Evolutionary conservation across 345 rosid species (phyloP), one percentile per base, ranked within the genome.

Genomic region (Acer negundo): DNA sequence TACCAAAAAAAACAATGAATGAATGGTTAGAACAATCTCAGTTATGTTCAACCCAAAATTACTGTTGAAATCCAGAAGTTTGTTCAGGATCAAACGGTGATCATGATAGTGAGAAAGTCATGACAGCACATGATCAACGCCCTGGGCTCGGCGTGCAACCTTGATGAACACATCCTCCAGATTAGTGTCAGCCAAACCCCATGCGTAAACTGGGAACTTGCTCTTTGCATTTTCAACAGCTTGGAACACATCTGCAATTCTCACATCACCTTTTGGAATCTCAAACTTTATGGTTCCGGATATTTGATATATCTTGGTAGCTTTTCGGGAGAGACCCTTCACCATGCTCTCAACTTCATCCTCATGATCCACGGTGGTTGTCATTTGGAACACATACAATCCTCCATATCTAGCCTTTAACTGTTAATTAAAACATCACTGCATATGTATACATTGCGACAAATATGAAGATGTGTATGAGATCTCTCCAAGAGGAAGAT

Each of bases 91-190:
- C 46, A 28, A 16, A 26, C 6, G 24, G 26, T 51, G 44, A 49
- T 26, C 56, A 24, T 49, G 17, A 35, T 35, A 35, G 46, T 26
- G 10, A 22, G 47, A 75, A 20, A 44, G 76, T 88, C 87, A 91
- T 9, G 90, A 87, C 62, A 89, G 77, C 31, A 83, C 87, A 63
- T 86, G 12, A 46, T 84, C 75, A 87, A 84, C 24, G 85, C 87
- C 77, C 11, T 88, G 88, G 0, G 90, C 83, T 0, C 72, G 76
- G 8, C 82, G 84, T 13, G 97, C 97, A 78, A 94, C 98, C 89
- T 96, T 96, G 86, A 94, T 91, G 88, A 94, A 94, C 51, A 96
- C 98, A 85, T 96, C 99, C 84, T 96, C 98, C 69, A 96, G 86
- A 71, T 95, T 90, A 77, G 98, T 89, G 83, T 94, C 97, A 1